Conservation (phyloP, 306 rosid genomes). For the Prunus kanzakura region DNA sequence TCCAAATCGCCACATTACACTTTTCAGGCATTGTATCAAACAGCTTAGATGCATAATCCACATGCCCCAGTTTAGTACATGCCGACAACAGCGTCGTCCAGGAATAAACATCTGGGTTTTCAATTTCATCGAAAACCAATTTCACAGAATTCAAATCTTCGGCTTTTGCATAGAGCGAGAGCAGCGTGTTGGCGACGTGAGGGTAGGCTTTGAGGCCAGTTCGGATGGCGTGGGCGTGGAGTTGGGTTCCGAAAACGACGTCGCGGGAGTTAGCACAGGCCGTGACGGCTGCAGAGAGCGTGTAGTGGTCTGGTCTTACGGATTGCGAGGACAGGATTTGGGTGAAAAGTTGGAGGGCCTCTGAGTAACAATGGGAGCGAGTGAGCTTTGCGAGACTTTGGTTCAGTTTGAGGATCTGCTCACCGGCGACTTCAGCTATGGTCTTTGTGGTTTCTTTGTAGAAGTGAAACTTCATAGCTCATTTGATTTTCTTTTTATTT, state of each 20-base stretch:
- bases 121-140: constrained; percentile 38
- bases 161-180: constrained; percentile 55
- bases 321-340: constrained; percentile 45
- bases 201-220: constrained; percentile 48
- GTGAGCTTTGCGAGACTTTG: constrained; percentile 40
- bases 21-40: constrained; percentile 48
- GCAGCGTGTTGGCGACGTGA: constrained; percentile 64
- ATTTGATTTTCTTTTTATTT: not conserved
- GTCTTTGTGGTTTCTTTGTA: constrained; percentile 13
- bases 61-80: constrained; percentile 35
- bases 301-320: constrained; percentile 57
- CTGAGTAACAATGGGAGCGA: constrained; percentile 36
- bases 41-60: constrained; percentile 40
- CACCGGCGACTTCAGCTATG: constrained; percentile 1
- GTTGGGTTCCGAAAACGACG: constrained; percentile 46
- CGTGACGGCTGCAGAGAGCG: constrained; percentile 57
- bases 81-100: constrained; percentile 76
- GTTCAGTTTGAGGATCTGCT: constrained; percentile 45
- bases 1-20: constrained; percentile 58
- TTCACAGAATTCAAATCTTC: constrained; percentile 37
- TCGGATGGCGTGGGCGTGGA: constrained; percentile 44
- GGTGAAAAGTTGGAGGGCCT: constrained; percentile 44
- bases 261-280: constrained; percentile 41
- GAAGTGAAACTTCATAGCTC: constrained; percentile 22
- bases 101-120: constrained; percentile 51